phyloP scores from a whole-genome alignment of 169 alveolate genomes.

The Plasmodium ovale region DNA sequence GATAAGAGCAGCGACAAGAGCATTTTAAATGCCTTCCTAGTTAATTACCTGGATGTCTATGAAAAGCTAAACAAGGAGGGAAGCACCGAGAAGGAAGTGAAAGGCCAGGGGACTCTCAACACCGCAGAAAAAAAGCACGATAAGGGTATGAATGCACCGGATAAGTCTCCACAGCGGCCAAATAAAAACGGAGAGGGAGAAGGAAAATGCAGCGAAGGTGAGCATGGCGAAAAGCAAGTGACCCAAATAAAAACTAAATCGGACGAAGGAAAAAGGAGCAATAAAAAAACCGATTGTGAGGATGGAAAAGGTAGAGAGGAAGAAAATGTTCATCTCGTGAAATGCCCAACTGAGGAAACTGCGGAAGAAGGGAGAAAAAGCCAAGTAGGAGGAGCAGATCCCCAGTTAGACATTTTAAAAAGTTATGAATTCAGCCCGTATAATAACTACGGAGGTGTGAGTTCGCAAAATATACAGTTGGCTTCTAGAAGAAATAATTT shows the following conservation, averaged over 20 bases:
- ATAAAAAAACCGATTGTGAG: not conserved
- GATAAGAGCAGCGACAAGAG: not conserved
- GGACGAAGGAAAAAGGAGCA: slow-evolving; percentile 1
- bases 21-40: not conserved
- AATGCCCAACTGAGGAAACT: not conserved
- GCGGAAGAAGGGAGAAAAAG: not conserved
- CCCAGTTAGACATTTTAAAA: slow-evolving; percentile 15
- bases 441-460: slow-evolving; percentile 15
- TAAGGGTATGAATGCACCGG: not conserved
- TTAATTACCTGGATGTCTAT: slow-evolving; percentile 8
- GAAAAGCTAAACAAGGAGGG: not conserved
- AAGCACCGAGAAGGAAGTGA: not conserved
- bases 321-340: not conserved
- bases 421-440: slow-evolving; percentile 9
- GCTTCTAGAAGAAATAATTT: slow-evolving; percentile 49
- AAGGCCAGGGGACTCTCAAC: not conserved
- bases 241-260: not conserved
- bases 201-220: slow-evolving; percentile 3
- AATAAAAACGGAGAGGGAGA: not conserved
- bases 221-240: not conserved
- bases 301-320: slow-evolving; percentile 7
- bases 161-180: not conserved
- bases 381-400: not conserved
- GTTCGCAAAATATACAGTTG: slow-evolving; percentile 28
- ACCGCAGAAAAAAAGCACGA: not conserved